Evolutionary conservation across 2,329 filamentous ascomycete species (phyloP), one percentile per base, ranked within the genome.

Genomic region (Colletotrichum musicola): DNA sequence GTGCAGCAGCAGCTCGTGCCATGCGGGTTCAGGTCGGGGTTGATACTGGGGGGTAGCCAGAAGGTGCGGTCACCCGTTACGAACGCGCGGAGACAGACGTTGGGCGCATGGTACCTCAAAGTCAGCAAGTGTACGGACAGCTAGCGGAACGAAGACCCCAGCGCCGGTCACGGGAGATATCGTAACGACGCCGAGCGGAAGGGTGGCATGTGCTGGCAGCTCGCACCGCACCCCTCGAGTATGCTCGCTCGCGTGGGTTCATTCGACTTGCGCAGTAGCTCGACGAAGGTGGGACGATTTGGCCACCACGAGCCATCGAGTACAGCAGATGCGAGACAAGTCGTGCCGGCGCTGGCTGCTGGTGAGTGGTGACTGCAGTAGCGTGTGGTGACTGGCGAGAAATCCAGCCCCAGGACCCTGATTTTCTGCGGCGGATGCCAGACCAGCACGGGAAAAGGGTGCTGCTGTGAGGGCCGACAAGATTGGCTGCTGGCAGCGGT

Each of bases 341-440:
- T 47, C n/a, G 44, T 10, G 55, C 18, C 30, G 44, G n/a, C 30
- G 27, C 6, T 55, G 51, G 18, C 18, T 60, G 25, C 44, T 50
- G 44, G 46, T 25, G 22, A 25, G 22, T 25, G 22, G 22, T 25
- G 22, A 25, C 18, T 44, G 27, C 56, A 25, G 22, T 25, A 25
- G 22, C 4, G 22, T 25, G 27, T 60, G 46, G 30, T 51, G 44
- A 50, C 16, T 49, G 46, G 46, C 18, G 46, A 20, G 46, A 20
- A 35, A 35, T 35, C 30, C 30, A 35, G 30, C 30, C 18, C 49
- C 25, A 54, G 59, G 59, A 62, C 59, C 59, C 59, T 62, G 59
- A 62, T 62, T 62, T 62, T 62, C 49, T 44, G 35, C 47, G 20
- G 16, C 47, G 20, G 38, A 44, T 51, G 58, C 38, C 46, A 62